phyloP scores from a whole-genome alignment of 306 rosid genomes.

The Fagus sylvatica region DNA sequence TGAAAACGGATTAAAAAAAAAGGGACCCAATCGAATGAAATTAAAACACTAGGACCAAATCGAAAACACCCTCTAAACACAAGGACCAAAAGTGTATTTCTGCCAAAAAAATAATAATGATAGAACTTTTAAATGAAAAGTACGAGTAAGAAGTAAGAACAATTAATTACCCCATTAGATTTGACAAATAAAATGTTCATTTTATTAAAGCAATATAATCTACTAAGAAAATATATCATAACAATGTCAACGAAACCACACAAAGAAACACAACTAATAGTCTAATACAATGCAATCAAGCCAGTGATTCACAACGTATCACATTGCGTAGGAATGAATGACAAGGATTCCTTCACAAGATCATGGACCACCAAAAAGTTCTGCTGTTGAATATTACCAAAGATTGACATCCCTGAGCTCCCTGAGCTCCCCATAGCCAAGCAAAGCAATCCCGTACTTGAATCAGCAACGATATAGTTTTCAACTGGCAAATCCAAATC shows the following conservation, averaged over 20 bases:
- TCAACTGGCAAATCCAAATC: conserved; percentile 69
- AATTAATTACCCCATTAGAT: no score
- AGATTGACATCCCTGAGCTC: conserved; percentile 58
- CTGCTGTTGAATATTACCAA: conserved; percentile 62
- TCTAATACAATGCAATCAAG: not conserved
- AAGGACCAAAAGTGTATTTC: no score
- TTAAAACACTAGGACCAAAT: no score
- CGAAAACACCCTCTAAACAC: no score
- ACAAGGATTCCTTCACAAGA: conserved; percentile 35
- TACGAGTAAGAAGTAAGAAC: no score
- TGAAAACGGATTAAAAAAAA: no score
- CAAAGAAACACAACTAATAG: not conserved
- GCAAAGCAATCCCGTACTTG: conserved; percentile 54
- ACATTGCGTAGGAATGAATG: conserved; percentile 42
- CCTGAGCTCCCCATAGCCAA: conserved; percentile 66
- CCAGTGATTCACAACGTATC: conserved; percentile 31
- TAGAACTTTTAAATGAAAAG: no score
- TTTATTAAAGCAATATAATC: conserved; percentile 12
- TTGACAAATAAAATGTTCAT: not conserved
- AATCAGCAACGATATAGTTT: conserved; percentile 63
- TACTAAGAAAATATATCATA: conserved; percentile 23
- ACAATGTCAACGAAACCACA: conserved; percentile 8
- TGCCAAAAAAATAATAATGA: no score
- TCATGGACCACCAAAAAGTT: conserved; percentile 55
- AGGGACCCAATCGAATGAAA: no score